Base-by-base conservation (phyloP, 2,329 filamentous ascomycete genomes). In the Colletotrichum endophyticum region DNA sequence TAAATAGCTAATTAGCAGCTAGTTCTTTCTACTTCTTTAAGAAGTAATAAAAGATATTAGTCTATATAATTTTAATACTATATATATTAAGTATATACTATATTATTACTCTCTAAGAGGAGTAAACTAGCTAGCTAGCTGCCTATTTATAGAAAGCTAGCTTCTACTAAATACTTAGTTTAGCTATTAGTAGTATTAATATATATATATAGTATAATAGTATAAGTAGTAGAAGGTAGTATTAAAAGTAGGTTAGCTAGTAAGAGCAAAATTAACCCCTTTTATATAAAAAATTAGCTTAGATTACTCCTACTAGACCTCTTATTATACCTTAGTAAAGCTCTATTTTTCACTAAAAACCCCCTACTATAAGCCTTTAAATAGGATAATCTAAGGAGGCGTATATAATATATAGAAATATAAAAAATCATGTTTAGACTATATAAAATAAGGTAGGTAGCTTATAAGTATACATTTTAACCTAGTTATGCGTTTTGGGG, bases 341-440 rank as follows among this genome's bases (percentile, higher is more conserved):
- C 28, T 28, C 8, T n/a, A n/a, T n/a, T n/a, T n/a, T n/a, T n/a
- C n/a, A n/a, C n/a, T 49, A 16, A 49, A 49, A 49, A 49, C 16
- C 39, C 16, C 39, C 5, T 49, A n/a, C 9, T 8, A 49, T 49
- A 49, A 5, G 7, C 39, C 39, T 16, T 49, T n/a, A 49, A 16
- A 49, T 6, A 2, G 16, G 39, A 49, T 49, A 49, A 49, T 16
- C n/a, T 49, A n/a, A n/a, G n/a, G 7, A 7, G 16, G 6, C n/a
- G 8, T 49, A 49, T 49, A 49, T n/a, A 49, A 6, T 49, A 49
- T 49, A 49, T n/a, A 49, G 9, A 49, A 6, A 49, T 49, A n/a
- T 1, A 8, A n/a, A n/a, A n/a, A n/a, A n/a, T 49, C 4, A 5
- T 49, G 1, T 16, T 49, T 16, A 6, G 2, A n/a, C 39, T n/a